A percentile compares a stretch with the other conserved stretches of the same genome.
Conservation (phyloP, 2,329 filamentous ascomycete species). For the Diaporthe sp. region DNA sequence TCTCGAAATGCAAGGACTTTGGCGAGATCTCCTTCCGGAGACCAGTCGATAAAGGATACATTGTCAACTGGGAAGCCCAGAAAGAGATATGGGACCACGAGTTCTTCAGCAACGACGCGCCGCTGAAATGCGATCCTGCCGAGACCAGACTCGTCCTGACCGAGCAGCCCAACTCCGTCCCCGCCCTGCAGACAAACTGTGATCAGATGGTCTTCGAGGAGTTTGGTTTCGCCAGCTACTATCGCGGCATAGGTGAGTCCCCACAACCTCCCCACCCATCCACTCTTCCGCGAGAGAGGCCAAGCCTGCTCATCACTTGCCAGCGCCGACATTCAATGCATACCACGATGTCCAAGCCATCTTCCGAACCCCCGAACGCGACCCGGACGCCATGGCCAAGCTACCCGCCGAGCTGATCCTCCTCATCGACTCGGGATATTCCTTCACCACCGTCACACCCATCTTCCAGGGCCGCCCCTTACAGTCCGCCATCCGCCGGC, state of each 20-base stretch:
- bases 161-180: constrained; percentile 86
- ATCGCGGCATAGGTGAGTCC: constrained; percentile 74
- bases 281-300: neutral
- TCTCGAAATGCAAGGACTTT: constrained; percentile 85
- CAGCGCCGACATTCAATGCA: constrained; percentile 80
- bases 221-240: constrained; percentile 91
- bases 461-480: constrained; percentile 83
- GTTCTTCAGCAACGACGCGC: constrained; percentile 78
- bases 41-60: constrained; percentile 92
- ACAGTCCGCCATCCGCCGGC: constrained; percentile 82
- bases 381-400: constrained; percentile 40
- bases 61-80: constrained; percentile 97
- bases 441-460: constrained; percentile 90
- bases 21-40: constrained; percentile 88
- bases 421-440: constrained; percentile 91
- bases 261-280: neutral
- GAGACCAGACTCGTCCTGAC: constrained; percentile 87
- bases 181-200: constrained; percentile 85
- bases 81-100: constrained; percentile 95
- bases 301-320: constrained; percentile 16
- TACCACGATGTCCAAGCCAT: constrained; percentile 81
- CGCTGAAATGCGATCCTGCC: constrained; percentile 76
- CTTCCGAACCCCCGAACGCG: constrained; percentile 68
- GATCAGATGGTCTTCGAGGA: constrained; percentile 99
- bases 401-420: constrained; percentile 83